phyloP scores from a whole-genome alignment of 2,329 filamentous ascomycete genomes.

The Capronia epimyces region DNA sequence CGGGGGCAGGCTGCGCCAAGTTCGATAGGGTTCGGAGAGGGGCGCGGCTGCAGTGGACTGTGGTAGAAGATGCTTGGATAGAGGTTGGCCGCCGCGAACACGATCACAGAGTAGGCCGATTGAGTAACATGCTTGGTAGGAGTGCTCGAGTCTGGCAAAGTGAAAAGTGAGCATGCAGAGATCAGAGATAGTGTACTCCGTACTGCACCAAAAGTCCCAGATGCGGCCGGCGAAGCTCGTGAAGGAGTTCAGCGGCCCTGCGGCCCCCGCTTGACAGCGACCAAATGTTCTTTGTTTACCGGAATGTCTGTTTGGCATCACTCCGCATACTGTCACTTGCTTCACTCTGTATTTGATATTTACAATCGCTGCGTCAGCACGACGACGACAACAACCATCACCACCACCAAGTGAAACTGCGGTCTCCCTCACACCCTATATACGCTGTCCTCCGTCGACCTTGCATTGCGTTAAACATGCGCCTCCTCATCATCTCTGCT shows the following conservation, averaged over 20 bases:
- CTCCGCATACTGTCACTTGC: too few species aligned
- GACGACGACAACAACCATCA: too few species aligned
- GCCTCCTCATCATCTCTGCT: not conserved
- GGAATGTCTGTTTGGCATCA: slow-evolving; percentile 10
- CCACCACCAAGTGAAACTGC: not conserved
- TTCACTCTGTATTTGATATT: too few species aligned
- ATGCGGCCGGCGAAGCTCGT: too few species aligned
- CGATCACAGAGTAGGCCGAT: not conserved
- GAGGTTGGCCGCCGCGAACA: not conserved
- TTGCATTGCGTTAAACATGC: too few species aligned
- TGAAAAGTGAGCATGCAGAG: too few species aligned
- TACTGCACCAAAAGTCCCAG: too few species aligned
- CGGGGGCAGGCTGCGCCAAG: not conserved
- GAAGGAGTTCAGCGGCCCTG: too few species aligned
- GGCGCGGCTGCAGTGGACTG: not conserved
- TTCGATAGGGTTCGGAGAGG: not conserved
- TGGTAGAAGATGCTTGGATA: too few species aligned
- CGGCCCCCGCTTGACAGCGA: not conserved
- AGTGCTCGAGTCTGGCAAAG: too few species aligned
- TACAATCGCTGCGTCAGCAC: not conserved
- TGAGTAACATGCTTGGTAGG: not conserved
- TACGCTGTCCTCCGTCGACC: not conserved
- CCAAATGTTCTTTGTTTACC: slow-evolving; percentile 9
- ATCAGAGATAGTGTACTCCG: too few species aligned
- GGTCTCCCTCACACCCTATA: not conserved